Evolutionary conservation across 176 grass and related monocot species (phyloP).

Genomic region (Juncus effusus): DNA sequence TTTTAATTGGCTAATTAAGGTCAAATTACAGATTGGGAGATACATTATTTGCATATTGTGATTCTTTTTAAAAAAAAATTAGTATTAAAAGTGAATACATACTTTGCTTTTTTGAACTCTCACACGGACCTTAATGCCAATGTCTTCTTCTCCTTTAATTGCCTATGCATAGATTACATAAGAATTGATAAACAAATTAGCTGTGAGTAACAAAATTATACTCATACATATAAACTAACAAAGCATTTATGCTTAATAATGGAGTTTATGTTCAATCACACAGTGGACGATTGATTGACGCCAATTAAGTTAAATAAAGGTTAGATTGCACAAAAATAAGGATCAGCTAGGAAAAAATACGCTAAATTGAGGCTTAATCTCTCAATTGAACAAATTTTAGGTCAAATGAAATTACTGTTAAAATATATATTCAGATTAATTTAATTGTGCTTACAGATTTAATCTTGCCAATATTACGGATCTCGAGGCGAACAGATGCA

Average conservation of each 20-base stretch:
- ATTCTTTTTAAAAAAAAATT: background rate
- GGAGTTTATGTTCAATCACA: slow-evolving; percentile 1
- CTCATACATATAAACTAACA: background rate
- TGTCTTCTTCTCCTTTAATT: slow-evolving; percentile 86
- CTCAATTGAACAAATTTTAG: background rate
- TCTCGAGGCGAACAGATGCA: slow-evolving; percentile 96
- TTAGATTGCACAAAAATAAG: no score
- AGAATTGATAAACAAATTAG: background rate
- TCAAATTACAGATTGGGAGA: no score
- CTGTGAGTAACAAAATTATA: no score
- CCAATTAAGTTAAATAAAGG: background rate
- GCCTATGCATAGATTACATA: slow-evolving; percentile 41
- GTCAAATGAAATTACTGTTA: no score
- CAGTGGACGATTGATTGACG: background rate
- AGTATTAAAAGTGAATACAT: slow-evolving; percentile 24
- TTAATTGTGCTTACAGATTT: slow-evolving; percentile 70
- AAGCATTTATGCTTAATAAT: background rate
- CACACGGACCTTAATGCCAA: slow-evolving; percentile 92
- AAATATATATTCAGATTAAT: no score
- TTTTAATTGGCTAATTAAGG: background rate
- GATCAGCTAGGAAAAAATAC: slow-evolving; percentile 3
- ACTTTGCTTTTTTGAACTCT: slow-evolving; percentile 99
- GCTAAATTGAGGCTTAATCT: background rate
- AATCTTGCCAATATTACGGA: slow-evolving; percentile 86
- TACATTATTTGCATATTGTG: background rate